Base-by-base conservation (phyloP, 2,329 filamentous ascomycete genomes). In the Diaporthe capsici region DNA sequence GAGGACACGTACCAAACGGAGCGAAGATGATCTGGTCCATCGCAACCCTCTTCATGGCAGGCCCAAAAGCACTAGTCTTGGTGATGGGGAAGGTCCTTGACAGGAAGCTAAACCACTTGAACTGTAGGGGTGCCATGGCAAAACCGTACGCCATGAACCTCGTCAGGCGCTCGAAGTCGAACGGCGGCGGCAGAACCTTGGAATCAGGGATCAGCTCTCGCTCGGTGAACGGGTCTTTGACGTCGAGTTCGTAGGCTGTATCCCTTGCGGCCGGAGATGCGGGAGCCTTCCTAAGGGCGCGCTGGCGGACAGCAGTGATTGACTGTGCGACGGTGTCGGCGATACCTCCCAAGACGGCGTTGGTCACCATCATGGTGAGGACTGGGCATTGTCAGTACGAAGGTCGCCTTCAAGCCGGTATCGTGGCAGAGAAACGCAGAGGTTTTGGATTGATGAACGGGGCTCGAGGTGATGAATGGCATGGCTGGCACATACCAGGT, bases 311-410 rank as follows among this genome's bases (percentile, higher is more conserved):
- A 28, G 95, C 92, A 4, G 97, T 98, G 83, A 99, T 94, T 76
- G 94, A 93, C 85, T 99, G 97, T 75, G 97, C 97, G 65, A 98
- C 95, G 47, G 97, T 98, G 85, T 99, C 97, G 84, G 97, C 97
- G 80, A 99, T 93, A 80, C 97, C 97, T 86, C 95, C 95, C 76
- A 99, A 92, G 74, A 98, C 93, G 79, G 97, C 94, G 87, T 99
- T 99, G 84, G 96, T 98, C 82, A 98, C 95, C 96, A 99, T 99
- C 85, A 98, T 99, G 77, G 97, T 99, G 81, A 99, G 91, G 57
- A 99, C 94, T 94, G 82, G 76, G 71, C 51, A 76, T 47, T n/a
- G 37, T 42, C 47, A 74, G 65, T 71, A 78, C 61, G 68, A 34
- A 75, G 13, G 9, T 49, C 49, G 4, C 17, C 28, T 25, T 12